phyloP scores from a whole-genome alignment of 2,329 filamentous ascomycete species.

The Aspergillus thermomutatus region DNA sequence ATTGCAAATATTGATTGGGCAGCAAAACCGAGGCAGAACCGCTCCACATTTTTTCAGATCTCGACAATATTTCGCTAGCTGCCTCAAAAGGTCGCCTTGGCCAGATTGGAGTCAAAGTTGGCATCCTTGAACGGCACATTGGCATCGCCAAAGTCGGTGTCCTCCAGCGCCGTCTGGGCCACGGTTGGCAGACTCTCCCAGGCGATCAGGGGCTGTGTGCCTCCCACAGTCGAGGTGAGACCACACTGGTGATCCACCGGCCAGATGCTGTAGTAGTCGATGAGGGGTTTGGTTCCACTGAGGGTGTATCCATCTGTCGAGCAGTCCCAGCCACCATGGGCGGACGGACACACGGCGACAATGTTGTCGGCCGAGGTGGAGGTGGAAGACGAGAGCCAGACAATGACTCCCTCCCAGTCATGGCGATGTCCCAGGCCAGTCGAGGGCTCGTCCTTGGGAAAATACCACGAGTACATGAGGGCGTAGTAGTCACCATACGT shows the following conservation, averaged over 20 bases:
- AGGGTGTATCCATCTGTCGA: slow-evolving; percentile 40
- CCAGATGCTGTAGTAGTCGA: slow-evolving; percentile 49
- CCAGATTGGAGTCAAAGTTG: slow-evolving; percentile 48
- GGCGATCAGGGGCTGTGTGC: slow-evolving; percentile 47
- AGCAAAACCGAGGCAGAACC: background rate
- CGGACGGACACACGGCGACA: slow-evolving; percentile 51
- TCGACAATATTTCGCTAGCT: background rate
- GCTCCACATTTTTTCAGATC: background rate
- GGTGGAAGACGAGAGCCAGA: slow-evolving; percentile 46
- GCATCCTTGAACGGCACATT: slow-evolving; percentile 49
- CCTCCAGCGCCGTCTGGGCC: slow-evolving; percentile 42
- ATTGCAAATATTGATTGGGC: no score
- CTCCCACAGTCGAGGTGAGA: slow-evolving; percentile 40
- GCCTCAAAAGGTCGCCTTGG: slow-evolving; percentile 30
- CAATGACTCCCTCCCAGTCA: slow-evolving; percentile 55
- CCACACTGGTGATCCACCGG: slow-evolving; percentile 49
- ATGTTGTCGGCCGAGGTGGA: slow-evolving; percentile 40
- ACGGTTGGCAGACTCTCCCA: slow-evolving; percentile 48
- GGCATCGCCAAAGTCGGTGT: slow-evolving; percentile 46
- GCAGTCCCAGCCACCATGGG: slow-evolving; percentile 50
- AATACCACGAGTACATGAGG: slow-evolving; percentile 54
- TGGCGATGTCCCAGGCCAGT: slow-evolving; percentile 50
- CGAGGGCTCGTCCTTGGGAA: slow-evolving; percentile 48
- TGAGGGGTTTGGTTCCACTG: slow-evolving; percentile 43
- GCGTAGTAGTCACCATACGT: slow-evolving; percentile 44